Base-by-base conservation (phyloP, 176 grass and related monocot genomes). In the Juncus inflexus region DNA sequence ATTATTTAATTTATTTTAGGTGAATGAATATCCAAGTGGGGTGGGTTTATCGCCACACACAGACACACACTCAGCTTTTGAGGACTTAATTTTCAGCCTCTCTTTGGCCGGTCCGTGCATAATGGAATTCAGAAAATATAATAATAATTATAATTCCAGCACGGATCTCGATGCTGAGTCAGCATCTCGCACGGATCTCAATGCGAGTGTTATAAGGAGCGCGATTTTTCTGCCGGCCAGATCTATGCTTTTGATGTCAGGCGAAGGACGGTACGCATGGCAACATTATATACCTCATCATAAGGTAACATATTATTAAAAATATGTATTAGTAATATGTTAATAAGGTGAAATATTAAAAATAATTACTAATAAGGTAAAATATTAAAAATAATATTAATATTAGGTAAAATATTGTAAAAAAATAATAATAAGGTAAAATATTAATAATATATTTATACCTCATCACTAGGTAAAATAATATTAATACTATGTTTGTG, bases 231-330 rank as follows among this genome's bases (percentile, higher is more conserved):
- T 97, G 61, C 84, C 87, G 61, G 74, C 87, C 43, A 77, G 74
- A 6, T 97, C 92, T 0, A 86, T 97, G 74, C 72, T 97, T 76
- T 64, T 97, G 66, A 91, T 97, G 85, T 91, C 92, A 71, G 84
- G 87, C 78, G 87, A 97, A 91, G 87, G 87, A 11, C 76, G 84
- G 54, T 97, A 89, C 77, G 87, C 92, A 50, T 97, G 92, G 92
- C 82, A 97, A 83, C 92, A 97, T 79, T 97, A 97, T 74, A 91
- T 97, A 83, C 87, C 85, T 10, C 92, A 97, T 82, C 92, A 89
- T 75, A 97, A 96, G 81, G 92, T 97, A 28, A 28, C 19, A 28
- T 28, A 28, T 28, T 28, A 87, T 74, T 50, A 52, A 11, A 10
- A 10, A 11, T 53, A 28, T 60, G 7, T n/a, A n/a, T 28, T 28